A percentile compares a stretch with the other conserved stretches of the same genome.
Evolutionary conservation across 441 rosid genomes (phyloP).

Genomic region (Corymbia citriodora): DNA sequence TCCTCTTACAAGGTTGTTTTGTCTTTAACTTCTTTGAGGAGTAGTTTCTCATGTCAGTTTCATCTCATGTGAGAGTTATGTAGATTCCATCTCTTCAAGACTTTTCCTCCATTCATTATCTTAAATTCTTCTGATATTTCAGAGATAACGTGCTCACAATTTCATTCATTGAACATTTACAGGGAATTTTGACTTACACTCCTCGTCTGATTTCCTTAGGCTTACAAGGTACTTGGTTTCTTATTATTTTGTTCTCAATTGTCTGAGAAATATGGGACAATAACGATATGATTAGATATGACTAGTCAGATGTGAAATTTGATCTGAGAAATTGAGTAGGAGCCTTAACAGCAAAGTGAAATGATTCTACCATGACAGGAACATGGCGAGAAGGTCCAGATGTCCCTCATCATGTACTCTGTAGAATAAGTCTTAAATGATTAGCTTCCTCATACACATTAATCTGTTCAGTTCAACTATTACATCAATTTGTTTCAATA

Average conservation of each 20-base stretch:
- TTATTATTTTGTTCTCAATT: background rate
- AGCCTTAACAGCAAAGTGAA: background rate
- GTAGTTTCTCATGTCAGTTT: background rate
- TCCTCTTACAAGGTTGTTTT: background rate
- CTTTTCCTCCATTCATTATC: background rate
- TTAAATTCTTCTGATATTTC: background rate
- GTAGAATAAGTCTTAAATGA: too few relatives aligned
- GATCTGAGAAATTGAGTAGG: background rate
- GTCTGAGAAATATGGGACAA: too few relatives aligned
- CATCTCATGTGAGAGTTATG: background rate
- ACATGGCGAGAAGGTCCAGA: too few relatives aligned
- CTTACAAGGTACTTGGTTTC: constrained; percentile 52
- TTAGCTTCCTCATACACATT: too few relatives aligned
- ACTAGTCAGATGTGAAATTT: background rate
- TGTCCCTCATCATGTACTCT: too few relatives aligned
- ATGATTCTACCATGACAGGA: background rate
- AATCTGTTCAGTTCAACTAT: too few relatives aligned
- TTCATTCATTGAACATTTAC: constrained; percentile 11
- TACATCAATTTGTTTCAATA: too few relatives aligned
- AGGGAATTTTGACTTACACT: constrained; percentile 71
- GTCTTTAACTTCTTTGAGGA: background rate
- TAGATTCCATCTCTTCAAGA: background rate
- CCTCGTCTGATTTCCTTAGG: constrained; percentile 78
- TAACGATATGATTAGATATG: background rate
- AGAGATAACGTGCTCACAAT: background rate